Evolutionary conservation across 1,284 basidiomycete species (phyloP), one percentile per base, ranked within the genome.

Genomic region (Mrakiaceae sp.): DNA sequence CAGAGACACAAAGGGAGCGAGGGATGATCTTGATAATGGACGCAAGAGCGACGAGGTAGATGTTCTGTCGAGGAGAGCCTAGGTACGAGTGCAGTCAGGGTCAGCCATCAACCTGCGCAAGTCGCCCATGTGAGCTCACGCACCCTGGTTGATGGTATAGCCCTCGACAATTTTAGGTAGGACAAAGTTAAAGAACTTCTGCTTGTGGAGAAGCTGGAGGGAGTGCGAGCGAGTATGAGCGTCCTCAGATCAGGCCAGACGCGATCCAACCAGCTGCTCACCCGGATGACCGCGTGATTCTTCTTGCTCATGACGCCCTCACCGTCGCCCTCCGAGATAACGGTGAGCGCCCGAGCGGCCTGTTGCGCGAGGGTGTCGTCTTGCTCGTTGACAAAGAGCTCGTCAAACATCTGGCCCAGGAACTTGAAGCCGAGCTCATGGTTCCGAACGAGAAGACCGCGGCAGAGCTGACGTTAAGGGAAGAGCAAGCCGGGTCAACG

Each of bases 41-140:
- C 0, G 90, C 85, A 12, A 98, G 81, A 1, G 92, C 90, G 27
- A 92, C 84, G 5, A 98, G 82, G 73, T 89, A 86, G 2, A 90
- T 84, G 2, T 81, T 81, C 74, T 87, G 84, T 68, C 77, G 79
- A 52, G 70, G 71, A 0, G 78, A 69, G 69, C 83, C 81, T 82
- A 52, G 63, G 50, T 16, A 42, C 27, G 61, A 47, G n/a, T 12
- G 5, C 8, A 16, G 14, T 12, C 14, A 52, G n/a, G 63, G 27
- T 47, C n/a, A 60, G 60, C 11, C n/a, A 11, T 5, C 27, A 10
- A 44, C 55, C 5, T 82, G 75, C 51, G 70, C 73, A 4, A 75
- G 69, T 62, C 77, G 75, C 14, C 40, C 46, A 27, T 56, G 51
- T 14, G 0, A 51, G 40, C 48, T 16, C 52, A 10, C 70, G 52